A percentile compares a stretch with the other conserved stretches of the same genome.
phyloP scores from a whole-genome alignment of 2,329 filamentous ascomycete genomes.

The Aspergillus japonicus region DNA sequence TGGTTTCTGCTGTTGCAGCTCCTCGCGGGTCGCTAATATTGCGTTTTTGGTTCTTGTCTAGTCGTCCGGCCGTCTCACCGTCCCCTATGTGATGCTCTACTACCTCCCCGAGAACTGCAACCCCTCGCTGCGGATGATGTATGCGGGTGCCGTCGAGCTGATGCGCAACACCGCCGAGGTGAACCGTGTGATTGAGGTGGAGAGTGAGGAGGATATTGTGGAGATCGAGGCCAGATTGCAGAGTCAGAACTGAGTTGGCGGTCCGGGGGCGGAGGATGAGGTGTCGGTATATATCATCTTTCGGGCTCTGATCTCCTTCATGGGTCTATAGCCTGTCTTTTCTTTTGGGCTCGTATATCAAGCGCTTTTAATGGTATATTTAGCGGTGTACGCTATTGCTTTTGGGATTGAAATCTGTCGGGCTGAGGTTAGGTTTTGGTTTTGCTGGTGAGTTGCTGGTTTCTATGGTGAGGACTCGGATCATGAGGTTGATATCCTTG shows the following conservation, averaged over 20 bases:
- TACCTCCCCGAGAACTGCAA: conserved; percentile 93
- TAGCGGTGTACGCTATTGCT: not conserved
- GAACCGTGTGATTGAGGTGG: conserved; percentile 81
- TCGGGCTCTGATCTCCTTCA: too few species aligned
- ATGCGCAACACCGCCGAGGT: conserved; percentile 92
- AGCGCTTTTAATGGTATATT: not conserved
- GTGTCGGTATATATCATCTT: too few species aligned
- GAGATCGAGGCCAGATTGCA: conserved; percentile 70
- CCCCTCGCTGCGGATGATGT: conserved; percentile 82
- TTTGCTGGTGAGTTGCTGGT: too few species aligned
- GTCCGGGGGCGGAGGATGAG: too few species aligned
- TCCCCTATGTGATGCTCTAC: conserved; percentile 92
- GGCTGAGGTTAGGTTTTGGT: too few species aligned
- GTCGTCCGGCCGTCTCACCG: conserved; percentile 78
- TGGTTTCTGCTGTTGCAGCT: too few species aligned
- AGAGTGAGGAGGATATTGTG: conserved; percentile 74
- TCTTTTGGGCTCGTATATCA: not conserved
- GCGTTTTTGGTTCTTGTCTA: conserved; percentile 34
- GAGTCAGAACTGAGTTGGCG: conserved; percentile 24
- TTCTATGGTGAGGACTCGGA: too few species aligned
- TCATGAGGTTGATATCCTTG: too few species aligned
- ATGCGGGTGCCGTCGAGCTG: conserved; percentile 92
- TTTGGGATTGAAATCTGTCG: not conserved
- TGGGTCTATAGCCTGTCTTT: not conserved
- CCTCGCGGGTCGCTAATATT: not conserved